A percentile compares a stretch with the other conserved stretches of the same genome.
phyloP scores from a whole-genome alignment of 805 yeast genomes.

The Metschnikowia borealis region DNA sequence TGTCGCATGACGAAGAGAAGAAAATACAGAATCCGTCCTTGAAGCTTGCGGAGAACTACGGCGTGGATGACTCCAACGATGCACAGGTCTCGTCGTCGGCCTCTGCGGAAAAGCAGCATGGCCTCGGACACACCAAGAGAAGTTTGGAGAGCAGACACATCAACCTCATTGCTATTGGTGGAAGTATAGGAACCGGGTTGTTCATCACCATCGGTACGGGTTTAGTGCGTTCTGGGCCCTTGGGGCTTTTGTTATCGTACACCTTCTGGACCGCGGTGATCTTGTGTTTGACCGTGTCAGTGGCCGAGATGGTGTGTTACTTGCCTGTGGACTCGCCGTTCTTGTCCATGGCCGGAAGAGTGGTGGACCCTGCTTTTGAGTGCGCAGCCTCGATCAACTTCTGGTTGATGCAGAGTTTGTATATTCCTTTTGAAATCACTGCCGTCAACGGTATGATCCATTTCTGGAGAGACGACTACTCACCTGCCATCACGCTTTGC shows the following conservation, averaged over 20 bases:
- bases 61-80: conserved; percentile 7
- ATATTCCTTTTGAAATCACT: conserved; percentile 22
- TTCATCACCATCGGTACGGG: conserved; percentile 36
- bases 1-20: conserved; percentile 8
- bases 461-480: conserved; percentile 47
- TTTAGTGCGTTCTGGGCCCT: conserved; percentile 32
- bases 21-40: conserved; percentile 1
- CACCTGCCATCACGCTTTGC: conserved; percentile 45
- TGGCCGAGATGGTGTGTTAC: conserved; percentile 37
- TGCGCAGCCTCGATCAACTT: conserved; percentile 33
- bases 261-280: conserved; percentile 29
- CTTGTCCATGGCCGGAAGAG: conserved; percentile 35
- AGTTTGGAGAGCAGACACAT: conserved; percentile 29
- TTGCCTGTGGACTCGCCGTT: conserved; percentile 36
- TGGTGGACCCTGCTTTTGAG: conserved; percentile 36
- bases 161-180: conserved; percentile 39
- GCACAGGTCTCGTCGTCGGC: conserved; percentile 6
- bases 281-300: conserved; percentile 31
- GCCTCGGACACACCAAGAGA: conserved; percentile 13
- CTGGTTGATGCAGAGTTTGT: conserved; percentile 42
- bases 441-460: conserved; percentile 52
- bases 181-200: conserved; percentile 37
- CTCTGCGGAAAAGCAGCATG: background rate
- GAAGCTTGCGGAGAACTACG: conserved; percentile 9
- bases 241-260: conserved; percentile 29